Percentiles rank a stretch among this genome's conserved stretches.
Evolutionary conservation across 441 rosid genomes (phyloP).

Genomic region (Raphanus hybrid): DNA sequence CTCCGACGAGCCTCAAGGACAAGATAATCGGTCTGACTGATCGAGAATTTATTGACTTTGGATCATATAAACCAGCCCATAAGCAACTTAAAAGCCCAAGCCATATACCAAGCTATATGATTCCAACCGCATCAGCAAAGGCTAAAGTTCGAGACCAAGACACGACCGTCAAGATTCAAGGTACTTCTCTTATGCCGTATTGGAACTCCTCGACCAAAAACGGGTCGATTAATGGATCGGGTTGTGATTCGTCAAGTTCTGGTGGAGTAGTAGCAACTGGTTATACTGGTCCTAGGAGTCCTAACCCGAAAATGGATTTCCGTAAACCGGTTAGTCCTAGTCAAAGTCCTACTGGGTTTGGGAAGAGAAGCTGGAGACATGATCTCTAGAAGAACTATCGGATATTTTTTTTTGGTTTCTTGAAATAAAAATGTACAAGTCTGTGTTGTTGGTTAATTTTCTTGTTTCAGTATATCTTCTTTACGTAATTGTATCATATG

Average conservation of each 20-base stretch:
- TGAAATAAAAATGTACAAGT: conserved; percentile 28
- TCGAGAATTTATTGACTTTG: conserved; percentile 41
- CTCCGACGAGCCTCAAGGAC: conserved; percentile 39
- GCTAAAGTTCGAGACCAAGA: conserved; percentile 73
- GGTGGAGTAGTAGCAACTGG: conserved; percentile 54
- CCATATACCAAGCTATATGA: conserved; percentile 83
- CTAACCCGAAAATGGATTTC: conserved; percentile 48
- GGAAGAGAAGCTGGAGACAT: conserved; percentile 58
- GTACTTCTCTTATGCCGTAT: conserved; percentile 50
- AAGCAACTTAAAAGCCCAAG: conserved; percentile 45
- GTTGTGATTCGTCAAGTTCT: conserved; percentile 77
- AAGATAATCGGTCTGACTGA: conserved; percentile 32
- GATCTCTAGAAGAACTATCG: conserved; percentile 42
- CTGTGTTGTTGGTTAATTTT: conserved; percentile 25
- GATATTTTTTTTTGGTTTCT: neutral
- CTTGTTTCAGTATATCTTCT: conserved; percentile 10
- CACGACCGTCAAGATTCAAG: conserved; percentile 43
- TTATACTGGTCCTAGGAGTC: conserved; percentile 62
- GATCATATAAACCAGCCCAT: conserved; percentile 45
- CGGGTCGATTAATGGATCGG: conserved; percentile 48
- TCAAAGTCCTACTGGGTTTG: conserved; percentile 47
- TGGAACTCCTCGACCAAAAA: conserved; percentile 80
- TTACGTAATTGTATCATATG: conserved; percentile 37
- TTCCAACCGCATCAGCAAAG: conserved; percentile 83
- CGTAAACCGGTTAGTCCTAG: conserved; percentile 41